These are phyloP conservation scores for Podila horticola DNA, from an alignment of 192 early-diverging fungal genomes.

Conservation along the genomic window DNA sequence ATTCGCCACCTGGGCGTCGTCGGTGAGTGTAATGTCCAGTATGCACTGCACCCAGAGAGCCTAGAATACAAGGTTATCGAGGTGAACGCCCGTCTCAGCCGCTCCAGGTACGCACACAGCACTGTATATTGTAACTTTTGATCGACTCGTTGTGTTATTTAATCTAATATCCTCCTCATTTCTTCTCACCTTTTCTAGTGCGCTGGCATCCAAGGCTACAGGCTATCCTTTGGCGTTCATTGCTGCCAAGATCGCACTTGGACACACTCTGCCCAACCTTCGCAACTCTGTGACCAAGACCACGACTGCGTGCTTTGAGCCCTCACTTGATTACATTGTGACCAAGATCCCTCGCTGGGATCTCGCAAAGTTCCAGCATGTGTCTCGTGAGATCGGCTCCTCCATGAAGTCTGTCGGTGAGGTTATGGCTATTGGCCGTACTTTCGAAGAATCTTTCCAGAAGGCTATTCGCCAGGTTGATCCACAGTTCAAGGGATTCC, in stretches of 20 bases:
- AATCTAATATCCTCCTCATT: neutral
- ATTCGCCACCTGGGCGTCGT: constrained; percentile 96
- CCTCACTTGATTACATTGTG: constrained; percentile 94
- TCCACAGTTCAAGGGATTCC: constrained; percentile 89
- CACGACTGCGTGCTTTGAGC: constrained; percentile 98
- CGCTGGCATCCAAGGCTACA: constrained; percentile 97
- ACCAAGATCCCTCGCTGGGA: constrained; percentile 99
- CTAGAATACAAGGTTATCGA: constrained; percentile 96
- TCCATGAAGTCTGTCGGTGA: constrained; percentile 98
- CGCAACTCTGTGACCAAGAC: constrained; percentile 92
- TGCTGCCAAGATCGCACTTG: constrained; percentile 97
- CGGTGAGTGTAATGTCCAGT: constrained; percentile 99
- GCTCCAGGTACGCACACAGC: constrained; percentile 68
- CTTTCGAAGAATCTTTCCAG: constrained; percentile 95
- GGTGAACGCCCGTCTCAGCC: constrained; percentile 96
- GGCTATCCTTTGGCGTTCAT: constrained; percentile 98
- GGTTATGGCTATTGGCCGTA: constrained; percentile 98
- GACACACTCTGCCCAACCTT: constrained; percentile 85
- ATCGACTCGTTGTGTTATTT: neutral
- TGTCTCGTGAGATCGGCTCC: constrained; percentile 84
- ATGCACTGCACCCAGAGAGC: constrained; percentile 90
- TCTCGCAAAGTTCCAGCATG: constrained; percentile 92
- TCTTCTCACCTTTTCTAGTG: constrained; percentile 51
- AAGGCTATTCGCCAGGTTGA: constrained; percentile 95
- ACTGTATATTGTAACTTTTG: constrained; percentile 6